phyloP scores from a whole-genome alignment of 768 basidiomycete genomes.

The Russula sp. region DNA sequence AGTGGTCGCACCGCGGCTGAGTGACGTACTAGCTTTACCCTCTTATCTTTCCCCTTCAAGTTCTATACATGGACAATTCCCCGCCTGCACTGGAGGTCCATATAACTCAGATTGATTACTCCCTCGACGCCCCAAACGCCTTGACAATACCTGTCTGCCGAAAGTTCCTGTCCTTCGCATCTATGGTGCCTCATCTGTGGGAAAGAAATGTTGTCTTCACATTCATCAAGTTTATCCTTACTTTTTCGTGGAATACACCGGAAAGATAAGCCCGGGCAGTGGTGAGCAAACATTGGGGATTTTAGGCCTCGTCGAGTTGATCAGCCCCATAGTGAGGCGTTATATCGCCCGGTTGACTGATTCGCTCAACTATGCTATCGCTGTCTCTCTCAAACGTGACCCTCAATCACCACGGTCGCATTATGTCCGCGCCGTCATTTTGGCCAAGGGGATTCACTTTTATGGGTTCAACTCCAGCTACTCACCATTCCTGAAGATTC shows the following conservation, averaged over 20 bases:
- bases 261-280: conserved; percentile 56
- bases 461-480: conserved; percentile 90
- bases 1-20: too few relatives aligned
- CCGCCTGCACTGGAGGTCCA: conserved; percentile 40
- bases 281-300: conserved; percentile 47
- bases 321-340: conserved; percentile 53
- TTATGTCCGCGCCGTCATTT: conserved; percentile 69
- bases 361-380: conserved; percentile 84
- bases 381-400: conserved; percentile 72
- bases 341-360: conserved; percentile 67
- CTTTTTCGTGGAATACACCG: conserved; percentile 81
- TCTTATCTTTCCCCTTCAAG: background rate
- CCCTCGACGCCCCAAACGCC: conserved; percentile 53
- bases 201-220: conserved; percentile 80
- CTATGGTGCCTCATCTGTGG: conserved; percentile 76
- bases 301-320: background rate
- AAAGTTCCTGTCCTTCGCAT: conserved; percentile 81
- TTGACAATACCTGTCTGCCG: conserved; percentile 60
- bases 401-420: conserved; percentile 55
- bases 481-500: conserved; percentile 85
- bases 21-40: background rate
- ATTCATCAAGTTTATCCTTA: conserved; percentile 95
- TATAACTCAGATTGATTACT: conserved; percentile 63
- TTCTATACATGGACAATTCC: conserved; percentile 13
- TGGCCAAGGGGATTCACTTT: conserved; percentile 94